Conservation (phyloP, 345 rosid genomes). For the Carallia pectinifolia region DNA sequence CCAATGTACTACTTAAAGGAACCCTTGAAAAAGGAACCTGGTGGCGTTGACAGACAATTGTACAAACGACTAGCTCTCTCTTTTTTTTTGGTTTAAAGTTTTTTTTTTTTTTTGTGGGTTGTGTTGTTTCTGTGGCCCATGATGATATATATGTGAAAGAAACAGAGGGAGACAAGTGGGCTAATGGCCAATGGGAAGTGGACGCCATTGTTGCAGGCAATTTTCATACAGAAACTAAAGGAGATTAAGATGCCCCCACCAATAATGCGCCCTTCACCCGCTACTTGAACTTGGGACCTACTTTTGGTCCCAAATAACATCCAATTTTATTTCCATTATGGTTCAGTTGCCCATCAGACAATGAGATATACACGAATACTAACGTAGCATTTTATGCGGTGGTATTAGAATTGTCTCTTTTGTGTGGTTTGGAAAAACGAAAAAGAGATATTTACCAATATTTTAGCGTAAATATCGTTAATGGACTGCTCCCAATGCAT, state of each 20-base stretch:
- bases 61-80: not conserved
- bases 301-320: not conserved
- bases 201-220: slow-evolving; percentile 10
- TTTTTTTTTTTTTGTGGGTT: not conserved
- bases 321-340: not conserved
- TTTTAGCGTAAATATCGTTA: too few species aligned
- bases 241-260: not conserved
- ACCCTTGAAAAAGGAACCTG: too few species aligned
- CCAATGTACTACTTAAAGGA: too few species aligned
- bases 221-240: not conserved
- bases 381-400: not conserved
- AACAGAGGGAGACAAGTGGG: not conserved
- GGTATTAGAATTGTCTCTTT: not conserved
- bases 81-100: too few species aligned
- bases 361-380: not conserved
- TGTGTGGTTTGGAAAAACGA: too few species aligned
- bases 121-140: slow-evolving; percentile 10
- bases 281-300: not conserved
- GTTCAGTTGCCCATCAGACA: not conserved
- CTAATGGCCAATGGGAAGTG: slow-evolving; percentile 1
- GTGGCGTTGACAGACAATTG: slow-evolving; percentile 16
- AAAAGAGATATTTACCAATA: too few species aligned
- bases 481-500: too few species aligned
- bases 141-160: not conserved
- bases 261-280: not conserved